phyloP scores from a whole-genome alignment of 805 yeast species.

The Komagataella kurtzmanii region DNA sequence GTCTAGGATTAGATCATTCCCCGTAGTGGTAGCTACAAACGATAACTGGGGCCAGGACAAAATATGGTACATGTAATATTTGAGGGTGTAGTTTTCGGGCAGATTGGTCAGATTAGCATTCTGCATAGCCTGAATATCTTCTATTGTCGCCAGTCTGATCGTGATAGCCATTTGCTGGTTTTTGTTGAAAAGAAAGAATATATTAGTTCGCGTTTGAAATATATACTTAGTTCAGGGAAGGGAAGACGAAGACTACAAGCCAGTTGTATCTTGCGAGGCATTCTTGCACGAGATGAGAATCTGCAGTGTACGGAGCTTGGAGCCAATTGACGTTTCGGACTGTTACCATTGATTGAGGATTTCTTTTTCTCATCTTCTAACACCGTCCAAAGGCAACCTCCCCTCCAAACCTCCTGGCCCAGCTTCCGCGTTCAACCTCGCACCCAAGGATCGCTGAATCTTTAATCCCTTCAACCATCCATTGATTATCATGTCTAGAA shows the following conservation, averaged over 20 bases:
- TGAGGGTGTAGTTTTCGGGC: constrained; percentile 89
- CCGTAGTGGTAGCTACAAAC: constrained; percentile 82
- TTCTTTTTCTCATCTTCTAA: too few species aligned
- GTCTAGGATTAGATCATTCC: constrained; percentile 21
- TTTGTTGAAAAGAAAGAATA: not conserved
- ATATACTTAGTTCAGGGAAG: too few species aligned
- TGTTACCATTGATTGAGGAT: not conserved
- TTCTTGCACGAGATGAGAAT: too few species aligned
- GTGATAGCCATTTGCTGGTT: constrained; percentile 54
- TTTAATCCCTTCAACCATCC: not conserved
- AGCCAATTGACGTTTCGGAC: not conserved
- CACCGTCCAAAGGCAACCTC: not conserved
- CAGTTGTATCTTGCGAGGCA: too few species aligned
- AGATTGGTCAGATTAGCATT: constrained; percentile 83
- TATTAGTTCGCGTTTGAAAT: not conserved
- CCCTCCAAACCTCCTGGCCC: not conserved
- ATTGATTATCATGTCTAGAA: not conserved
- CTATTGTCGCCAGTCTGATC: constrained; percentile 75
- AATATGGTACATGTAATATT: constrained; percentile 88
- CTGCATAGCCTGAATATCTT: constrained; percentile 90
- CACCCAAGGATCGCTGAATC: not conserved
- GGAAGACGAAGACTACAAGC: too few species aligned
- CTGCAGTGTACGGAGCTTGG: too few species aligned
- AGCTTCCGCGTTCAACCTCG: not conserved
- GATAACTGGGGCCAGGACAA: constrained; percentile 97